Evolutionary conservation across 768 basidiomycete genomes (phyloP).

Genomic region (Leccinum olivaceopallidum): DNA sequence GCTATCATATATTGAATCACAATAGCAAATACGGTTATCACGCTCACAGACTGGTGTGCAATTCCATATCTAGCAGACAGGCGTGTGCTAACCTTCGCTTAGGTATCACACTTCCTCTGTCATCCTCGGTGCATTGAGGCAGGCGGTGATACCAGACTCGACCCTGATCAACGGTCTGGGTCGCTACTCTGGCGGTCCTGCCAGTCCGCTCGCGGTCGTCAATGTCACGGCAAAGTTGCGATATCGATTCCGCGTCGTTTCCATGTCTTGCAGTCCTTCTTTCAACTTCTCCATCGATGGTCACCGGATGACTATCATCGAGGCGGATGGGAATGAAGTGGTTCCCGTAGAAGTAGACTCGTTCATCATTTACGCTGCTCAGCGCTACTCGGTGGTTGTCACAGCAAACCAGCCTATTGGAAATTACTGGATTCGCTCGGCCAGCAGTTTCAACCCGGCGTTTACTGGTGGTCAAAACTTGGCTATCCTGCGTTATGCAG

Average conservation of each 20-base stretch:
- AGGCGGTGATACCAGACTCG: conserved; percentile 32
- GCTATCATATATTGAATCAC: background rate
- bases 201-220: conserved; percentile 43
- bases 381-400: conserved; percentile 48
- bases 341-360: conserved; percentile 44
- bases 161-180: conserved; percentile 56
- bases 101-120: conserved; percentile 40
- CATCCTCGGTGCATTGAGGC: conserved; percentile 7
- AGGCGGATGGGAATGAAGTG: conserved; percentile 48
- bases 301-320: conserved; percentile 53
- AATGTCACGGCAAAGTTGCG: conserved; percentile 40
- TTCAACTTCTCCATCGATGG: conserved; percentile 48
- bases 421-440: conserved; percentile 59
- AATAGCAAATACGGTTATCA: conserved; percentile 44
- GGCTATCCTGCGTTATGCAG: conserved; percentile 52
- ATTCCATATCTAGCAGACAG: background rate
- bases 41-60: conserved; percentile 48
- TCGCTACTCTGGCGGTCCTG: conserved; percentile 44
- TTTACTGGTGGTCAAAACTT: conserved; percentile 42
- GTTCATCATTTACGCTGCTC: conserved; percentile 33
- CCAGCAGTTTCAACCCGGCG: conserved; percentile 26
- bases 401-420: conserved; percentile 44
- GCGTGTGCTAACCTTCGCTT: conserved; percentile 11
- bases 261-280: conserved; percentile 47
- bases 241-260: conserved; percentile 56